Evolutionary conservation across 805 yeast genomes (phyloP).

Genomic region (Monosporozyma yasuniensis): DNA sequence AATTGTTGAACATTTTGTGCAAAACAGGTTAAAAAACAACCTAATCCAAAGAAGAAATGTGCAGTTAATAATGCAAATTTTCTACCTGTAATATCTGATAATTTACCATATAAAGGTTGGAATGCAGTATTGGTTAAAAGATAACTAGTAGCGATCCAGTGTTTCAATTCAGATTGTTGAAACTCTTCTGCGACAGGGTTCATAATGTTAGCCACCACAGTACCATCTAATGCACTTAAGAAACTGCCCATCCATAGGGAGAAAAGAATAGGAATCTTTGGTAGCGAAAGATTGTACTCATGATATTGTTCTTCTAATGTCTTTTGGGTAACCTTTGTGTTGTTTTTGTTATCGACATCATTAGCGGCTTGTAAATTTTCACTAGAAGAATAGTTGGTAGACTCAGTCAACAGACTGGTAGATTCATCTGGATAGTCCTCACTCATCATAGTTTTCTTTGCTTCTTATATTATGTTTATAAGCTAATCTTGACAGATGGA

Average conservation of each 20-base stretch:
- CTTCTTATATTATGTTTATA: too few species aligned
- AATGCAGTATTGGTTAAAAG: constrained; percentile 56
- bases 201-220: constrained; percentile 43
- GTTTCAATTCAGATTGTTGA: constrained; percentile 37
- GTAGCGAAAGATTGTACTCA: constrained; percentile 20
- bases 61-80: constrained; percentile 36
- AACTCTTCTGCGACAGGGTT: constrained; percentile 40
- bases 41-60: constrained; percentile 36
- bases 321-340: background rate
- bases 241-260: constrained; percentile 42
- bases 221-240: constrained; percentile 38
- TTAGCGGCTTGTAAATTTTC: background rate
- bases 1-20: constrained; percentile 30
- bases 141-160: constrained; percentile 64
- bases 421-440: constrained; percentile 11
- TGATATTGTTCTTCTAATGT: constrained; percentile 20
- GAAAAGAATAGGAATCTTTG: constrained; percentile 26
- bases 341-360: constrained; percentile 1
- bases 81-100: constrained; percentile 49
- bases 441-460: background rate
- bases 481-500: background rate
- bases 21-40: constrained; percentile 37
- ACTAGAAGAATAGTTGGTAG: background rate
- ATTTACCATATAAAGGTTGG: constrained; percentile 57
- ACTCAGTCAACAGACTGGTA: constrained; percentile 9